Base-by-base conservation (phyloP, 164 flowering plant genomes). In the Kalanchoe fedtschenkoi region DNA sequence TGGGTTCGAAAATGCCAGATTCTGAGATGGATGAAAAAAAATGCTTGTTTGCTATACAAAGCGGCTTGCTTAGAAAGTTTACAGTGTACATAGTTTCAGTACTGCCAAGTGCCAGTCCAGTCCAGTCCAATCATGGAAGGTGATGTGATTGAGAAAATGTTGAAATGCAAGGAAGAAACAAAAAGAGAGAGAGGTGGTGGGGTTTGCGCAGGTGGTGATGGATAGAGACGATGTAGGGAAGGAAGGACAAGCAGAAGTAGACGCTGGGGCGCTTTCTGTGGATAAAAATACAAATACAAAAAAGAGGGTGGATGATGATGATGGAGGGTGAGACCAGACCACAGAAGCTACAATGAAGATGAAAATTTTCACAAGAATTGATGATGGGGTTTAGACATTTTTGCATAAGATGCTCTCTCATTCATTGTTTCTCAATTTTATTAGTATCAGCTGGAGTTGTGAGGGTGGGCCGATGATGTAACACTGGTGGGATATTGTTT, bases 1-100 rank as follows among this genome's bases (percentile, higher is more conserved):
- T 78, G 99, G 99, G 76, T 89, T 95, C 65, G 99, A 95, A 68
- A 95, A 91, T 61, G 99, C 99, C 41, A 85, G 99, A 70, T 95
- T 93, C 67, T 91, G 70, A 74, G 33, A n/a, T 51, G n/a, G 6
- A 44, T 4, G 24, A 44, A 44, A 44, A 44, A 14, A n/a, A n/a
- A n/a, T n/a, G n/a, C n/a, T n/a, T n/a, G n/a, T n/a, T n/a, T n/a
- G n/a, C n/a, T n/a, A n/a, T n/a, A n/a, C n/a, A n/a, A n/a, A n/a
- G n/a, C n/a, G n/a, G n/a, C n/a, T n/a, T n/a, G n/a, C n/a, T n/a
- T n/a, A n/a, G n/a, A n/a, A n/a, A n/a, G n/a, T n/a, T n/a, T n/a
- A n/a, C n/a, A n/a, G n/a, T n/a, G n/a, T n/a, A n/a, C n/a, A n/a
- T n/a, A n/a, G n/a, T n/a, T n/a, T n/a, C n/a, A n/a, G n/a, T n/a